Base-by-base conservation (phyloP, 148 eudicot species). In the Chenopodium berlandieri region DNA sequence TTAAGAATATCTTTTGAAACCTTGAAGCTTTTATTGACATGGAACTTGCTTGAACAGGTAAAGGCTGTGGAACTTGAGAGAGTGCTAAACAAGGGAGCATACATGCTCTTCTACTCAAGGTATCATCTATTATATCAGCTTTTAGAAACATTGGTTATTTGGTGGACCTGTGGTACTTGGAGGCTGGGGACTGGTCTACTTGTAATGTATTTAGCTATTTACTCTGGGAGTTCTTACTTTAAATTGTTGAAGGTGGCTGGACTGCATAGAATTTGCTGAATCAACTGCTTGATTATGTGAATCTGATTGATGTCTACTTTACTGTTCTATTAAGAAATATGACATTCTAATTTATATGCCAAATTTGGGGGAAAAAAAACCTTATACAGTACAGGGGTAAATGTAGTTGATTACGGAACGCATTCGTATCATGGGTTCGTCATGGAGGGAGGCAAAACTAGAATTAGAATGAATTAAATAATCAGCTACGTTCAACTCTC, bases 31-130 rank as follows among this genome's bases (percentile, higher is more conserved):
- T 77, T 62, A 69, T 54, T 50, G 7, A 66, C 40, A 4, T 81
- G 32, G 22, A 25, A 65, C n/a, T 32, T 83, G 65, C 54, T 77
- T 83, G 81, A 34, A 68, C 84, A 94, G 98, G 98, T 94, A 71
- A 86, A 84, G 82, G 78, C 85, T 23, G 98, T 94, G 85, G 97
- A 89, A 48, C 85, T 88, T 68, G 89, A 83, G 68, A 86, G 75
- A n/a, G 98, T 94, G 79, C 86, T 93, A 82, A 84, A 89, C 78
- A 86, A 90, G 83, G 92, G 90, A 31, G 98, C 98, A 40, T 94
- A 94, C 86, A 92, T 94, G 95, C 97, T 94, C 79, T 88, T 94
- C 40, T 94, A 94, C 86, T 91, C 98, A 40, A 92, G 98, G 97
- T 93, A 88, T 56, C 46, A 40, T 68, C 46, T 31, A 34, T 47